A percentile compares a stretch with the other conserved stretches of the same genome.
These are phyloP conservation scores for Penicillium macrosclerotiorum DNA, from an alignment of 495 filamentous ascomycete genomes.

Conservation along the genomic window DNA sequence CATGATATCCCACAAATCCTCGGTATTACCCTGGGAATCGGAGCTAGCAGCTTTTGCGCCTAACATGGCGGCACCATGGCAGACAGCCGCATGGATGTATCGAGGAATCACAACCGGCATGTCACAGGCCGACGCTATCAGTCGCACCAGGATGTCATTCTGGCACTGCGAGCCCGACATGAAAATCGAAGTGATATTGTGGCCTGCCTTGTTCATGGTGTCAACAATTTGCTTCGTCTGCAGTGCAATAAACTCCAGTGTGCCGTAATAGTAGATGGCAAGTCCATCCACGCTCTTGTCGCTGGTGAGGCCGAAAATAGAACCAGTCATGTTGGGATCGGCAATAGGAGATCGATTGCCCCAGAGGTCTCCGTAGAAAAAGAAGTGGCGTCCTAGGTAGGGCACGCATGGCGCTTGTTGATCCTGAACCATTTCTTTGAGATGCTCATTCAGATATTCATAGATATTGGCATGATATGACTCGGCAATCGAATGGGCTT, in stretches of 20 bases:
- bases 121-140: slow-evolving; percentile 85
- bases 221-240: slow-evolving; percentile 95
- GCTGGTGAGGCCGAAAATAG: slow-evolving; percentile 78
- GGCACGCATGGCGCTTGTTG: slow-evolving; percentile 69
- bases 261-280: slow-evolving; percentile 90
- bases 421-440: slow-evolving; percentile 68
- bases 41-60: slow-evolving; percentile 90
- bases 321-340: slow-evolving; percentile 85
- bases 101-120: slow-evolving; percentile 90
- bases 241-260: slow-evolving; percentile 95
- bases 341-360: slow-evolving; percentile 94
- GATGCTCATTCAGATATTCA: slow-evolving; percentile 88
- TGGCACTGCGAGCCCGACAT: slow-evolving; percentile 98
- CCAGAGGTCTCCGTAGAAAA: slow-evolving; percentile 99
- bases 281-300: slow-evolving; percentile 84
- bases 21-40: slow-evolving; percentile 70
- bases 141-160: slow-evolving; percentile 84
- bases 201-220: slow-evolving; percentile 83
- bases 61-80: slow-evolving; percentile 94
- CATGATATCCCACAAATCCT: slow-evolving; percentile 94
- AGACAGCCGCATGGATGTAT: slow-evolving; percentile 94
- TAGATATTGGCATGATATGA: slow-evolving; percentile 82
- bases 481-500: slow-evolving; percentile 72
- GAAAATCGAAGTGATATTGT: slow-evolving; percentile 86
- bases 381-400: slow-evolving; percentile 88